Conservation (phyloP, 495 filamentous ascomycete species). For the Chaetomidium leptoderma region DNA sequence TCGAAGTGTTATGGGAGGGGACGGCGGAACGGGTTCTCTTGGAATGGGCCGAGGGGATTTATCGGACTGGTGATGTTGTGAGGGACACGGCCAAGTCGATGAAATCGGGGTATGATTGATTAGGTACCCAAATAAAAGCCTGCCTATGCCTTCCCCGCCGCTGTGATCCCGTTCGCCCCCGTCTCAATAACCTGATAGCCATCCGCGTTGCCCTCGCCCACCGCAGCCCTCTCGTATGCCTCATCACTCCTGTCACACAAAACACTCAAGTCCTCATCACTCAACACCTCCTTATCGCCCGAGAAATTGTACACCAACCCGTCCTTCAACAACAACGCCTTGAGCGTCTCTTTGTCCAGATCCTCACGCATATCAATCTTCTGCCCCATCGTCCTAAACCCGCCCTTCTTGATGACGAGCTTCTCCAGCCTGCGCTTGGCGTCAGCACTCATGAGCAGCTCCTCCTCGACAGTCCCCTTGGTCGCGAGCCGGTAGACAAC, state of each 20-base stretch:
- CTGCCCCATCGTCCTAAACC: slow-evolving; percentile 61
- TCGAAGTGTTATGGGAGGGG: neutral
- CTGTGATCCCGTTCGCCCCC: slow-evolving; percentile 40
- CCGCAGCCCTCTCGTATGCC: slow-evolving; percentile 76
- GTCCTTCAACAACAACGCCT: slow-evolving; percentile 56
- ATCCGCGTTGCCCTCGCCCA: slow-evolving; percentile 58
- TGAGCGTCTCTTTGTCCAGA: slow-evolving; percentile 56
- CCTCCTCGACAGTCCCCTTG: slow-evolving; percentile 87
- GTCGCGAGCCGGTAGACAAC: slow-evolving; percentile 95
- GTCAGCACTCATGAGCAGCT: slow-evolving; percentile 80
- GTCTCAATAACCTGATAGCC: slow-evolving; percentile 70
- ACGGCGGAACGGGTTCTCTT: neutral
- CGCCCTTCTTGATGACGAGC: slow-evolving; percentile 90
- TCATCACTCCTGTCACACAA: slow-evolving; percentile 75
- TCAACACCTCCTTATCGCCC: slow-evolving; percentile 59
- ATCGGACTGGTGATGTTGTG: neutral
- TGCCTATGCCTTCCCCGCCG: slow-evolving; percentile 22
- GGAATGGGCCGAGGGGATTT: neutral
- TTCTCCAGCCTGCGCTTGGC: slow-evolving; percentile 92
- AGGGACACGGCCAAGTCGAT: neutral
- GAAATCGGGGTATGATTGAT: neutral
- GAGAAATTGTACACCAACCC: slow-evolving; percentile 60
- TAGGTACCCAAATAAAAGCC: neutral
- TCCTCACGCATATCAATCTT: slow-evolving; percentile 48
- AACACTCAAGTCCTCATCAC: slow-evolving; percentile 69